Base-by-base conservation (phyloP, 129 eudicot species). In the Tanacetum coccineum region DNA sequence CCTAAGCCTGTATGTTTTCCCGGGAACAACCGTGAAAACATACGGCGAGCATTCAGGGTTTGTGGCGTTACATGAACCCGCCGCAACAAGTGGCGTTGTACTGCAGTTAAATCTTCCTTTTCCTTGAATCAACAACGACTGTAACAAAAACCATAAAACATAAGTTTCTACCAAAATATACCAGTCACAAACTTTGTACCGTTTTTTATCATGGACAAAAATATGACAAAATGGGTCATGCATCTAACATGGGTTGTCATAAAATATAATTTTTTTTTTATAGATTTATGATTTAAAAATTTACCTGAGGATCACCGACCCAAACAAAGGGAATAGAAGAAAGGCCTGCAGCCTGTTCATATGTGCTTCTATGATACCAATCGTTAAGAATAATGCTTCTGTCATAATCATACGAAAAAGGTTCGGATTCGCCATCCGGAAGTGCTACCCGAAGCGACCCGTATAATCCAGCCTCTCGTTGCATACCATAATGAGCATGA, bases 401-500 rank as follows among this genome's bases (percentile, higher is more conserved):
- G 30, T 93, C 98, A 15, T 80, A 72, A 53, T 93, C 96, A 32
- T 88, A 93, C 2, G 78, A 57, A 53, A 81, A 93, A 0, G 96
- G 96, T 68, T 93, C 98, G 0, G 75, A 7, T 53, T 80, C 79
- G 47, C 91, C 92, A 1, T 32, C 59, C 0, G 87, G 95, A 21
- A 81, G 75, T 28, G 82, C 76, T 3, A 93, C 98, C 2, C 80
- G 74, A 18, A 93, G 68, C 67, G 87, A 78, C 18, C 98, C 96
- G 65, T 86, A 86, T 57, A 93, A 53, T 2, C 98, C 98, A 0
- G 87, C 91, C 65, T 79, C 89, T 64, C 89, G 86, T 75, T 93
- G 96, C 95, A 93, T 84, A 10, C 95, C 95, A 56, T 88, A 93
- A 73, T 93, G 98, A 4, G 95, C 96, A 65, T 93, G 98, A 70